These are phyloP conservation scores for Mucor sp. DNA, from an alignment of 371 early-diverging fungal species.

Conservation along the genomic window DNA sequence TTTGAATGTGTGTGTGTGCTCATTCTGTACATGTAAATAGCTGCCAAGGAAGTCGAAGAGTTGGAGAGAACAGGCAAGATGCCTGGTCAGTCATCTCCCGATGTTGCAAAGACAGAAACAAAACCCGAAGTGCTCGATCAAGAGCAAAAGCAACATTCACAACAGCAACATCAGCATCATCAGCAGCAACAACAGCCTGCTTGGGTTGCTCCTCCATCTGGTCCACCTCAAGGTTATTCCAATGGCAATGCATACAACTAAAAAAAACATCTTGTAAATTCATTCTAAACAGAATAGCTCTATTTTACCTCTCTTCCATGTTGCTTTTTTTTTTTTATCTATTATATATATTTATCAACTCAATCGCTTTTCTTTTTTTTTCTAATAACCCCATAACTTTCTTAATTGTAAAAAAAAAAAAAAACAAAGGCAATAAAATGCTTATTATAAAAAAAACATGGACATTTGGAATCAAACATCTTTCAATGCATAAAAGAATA, in stretches of 20 bases:
- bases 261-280: background rate
- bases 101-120: background rate
- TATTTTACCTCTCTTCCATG: background rate
- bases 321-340: background rate
- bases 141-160: background rate
- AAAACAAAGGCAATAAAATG: background rate
- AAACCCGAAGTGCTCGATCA: background rate
- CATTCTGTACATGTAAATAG: conserved; percentile 3
- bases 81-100: conserved; percentile 15
- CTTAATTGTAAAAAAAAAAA: background rate
- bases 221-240: background rate
- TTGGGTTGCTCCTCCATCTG: background rate
- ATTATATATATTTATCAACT: background rate
- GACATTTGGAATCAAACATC: background rate
- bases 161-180: background rate
- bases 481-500: background rate
- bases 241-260: background rate
- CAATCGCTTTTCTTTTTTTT: background rate
- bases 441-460: background rate
- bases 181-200: background rate
- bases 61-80: conserved; percentile 40
- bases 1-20: background rate
- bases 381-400: background rate
- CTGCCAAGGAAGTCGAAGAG: conserved; percentile 59
- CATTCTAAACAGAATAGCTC: background rate